Conservation (phyloP, 2,329 filamentous ascomycete species). For the Scleromitrula shiraiana region DNA sequence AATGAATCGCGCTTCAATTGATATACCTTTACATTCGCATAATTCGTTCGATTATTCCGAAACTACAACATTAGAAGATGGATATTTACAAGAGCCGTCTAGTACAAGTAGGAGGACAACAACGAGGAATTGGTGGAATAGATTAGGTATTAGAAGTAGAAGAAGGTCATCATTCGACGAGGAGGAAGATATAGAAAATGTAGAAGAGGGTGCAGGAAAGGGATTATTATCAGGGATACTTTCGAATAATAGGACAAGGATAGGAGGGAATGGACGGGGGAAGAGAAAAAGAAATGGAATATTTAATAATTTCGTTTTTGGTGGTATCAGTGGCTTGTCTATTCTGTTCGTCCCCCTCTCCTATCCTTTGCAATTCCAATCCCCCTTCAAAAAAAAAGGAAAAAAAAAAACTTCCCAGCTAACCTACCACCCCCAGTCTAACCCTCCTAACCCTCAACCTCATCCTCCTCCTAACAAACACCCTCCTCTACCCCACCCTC, state of each 20-base stretch:
- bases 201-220: neutral
- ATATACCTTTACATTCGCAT: neutral
- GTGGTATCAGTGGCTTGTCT: slow-evolving; percentile 31
- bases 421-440: slow-evolving; percentile 19
- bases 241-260: too few relatives aligned
- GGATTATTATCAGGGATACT: slow-evolving; percentile 10
- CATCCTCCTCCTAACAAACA: slow-evolving; percentile 26
- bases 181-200: neutral
- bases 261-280: slow-evolving; percentile 4
- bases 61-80: slow-evolving; percentile 12
- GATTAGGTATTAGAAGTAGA: neutral
- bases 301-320: slow-evolving; percentile 29
- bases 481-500: slow-evolving; percentile 27
- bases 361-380: too few relatives aligned
- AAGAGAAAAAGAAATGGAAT: slow-evolving; percentile 18
- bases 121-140: slow-evolving; percentile 10
- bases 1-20: neutral
- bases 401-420: too few relatives aligned
- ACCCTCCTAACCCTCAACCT: slow-evolving; percentile 31
- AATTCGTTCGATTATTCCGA: slow-evolving; percentile 11
- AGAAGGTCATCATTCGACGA: slow-evolving; percentile 4
- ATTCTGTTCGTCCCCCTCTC: slow-evolving; percentile 35
- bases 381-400: too few relatives aligned
- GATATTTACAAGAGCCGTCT: neutral
- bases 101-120: slow-evolving; percentile 10